Evolutionary conservation across 768 basidiomycete genomes (phyloP).

Genomic region (Dentipellis fragilis): DNA sequence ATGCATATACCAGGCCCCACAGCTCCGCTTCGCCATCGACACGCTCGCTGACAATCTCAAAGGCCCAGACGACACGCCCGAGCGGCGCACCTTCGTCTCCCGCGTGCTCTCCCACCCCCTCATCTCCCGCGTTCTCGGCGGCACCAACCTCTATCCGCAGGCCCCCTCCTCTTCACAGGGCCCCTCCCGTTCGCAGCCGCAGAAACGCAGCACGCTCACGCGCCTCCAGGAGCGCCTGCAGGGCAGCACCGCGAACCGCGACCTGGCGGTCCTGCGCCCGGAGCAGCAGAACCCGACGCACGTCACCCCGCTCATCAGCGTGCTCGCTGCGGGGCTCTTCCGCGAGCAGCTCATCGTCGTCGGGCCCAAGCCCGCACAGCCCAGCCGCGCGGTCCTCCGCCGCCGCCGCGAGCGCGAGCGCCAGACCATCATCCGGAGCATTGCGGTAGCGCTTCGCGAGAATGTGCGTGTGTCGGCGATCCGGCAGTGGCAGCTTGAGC

Average conservation of each 20-base stretch:
- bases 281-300: constrained; percentile 47
- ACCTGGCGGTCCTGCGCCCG: constrained; percentile 43
- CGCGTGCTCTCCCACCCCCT: neutral
- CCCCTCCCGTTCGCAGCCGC: neutral
- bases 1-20: neutral
- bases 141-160: neutral
- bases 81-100: neutral
- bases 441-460: neutral
- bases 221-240: neutral
- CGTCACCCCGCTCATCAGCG: constrained; percentile 52
- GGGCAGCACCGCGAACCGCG: constrained; percentile 30
- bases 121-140: constrained; percentile 2
- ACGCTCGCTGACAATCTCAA: neutral
- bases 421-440: neutral
- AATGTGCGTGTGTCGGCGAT: neutral
- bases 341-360: constrained; percentile 45
- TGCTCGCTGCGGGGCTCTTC: constrained; percentile 41
- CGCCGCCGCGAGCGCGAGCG: constrained; percentile 1
- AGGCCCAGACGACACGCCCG: neutral
- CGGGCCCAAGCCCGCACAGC: constrained; percentile 29
- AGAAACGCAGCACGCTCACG: constrained; percentile 10
- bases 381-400: neutral
- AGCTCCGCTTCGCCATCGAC: neutral
- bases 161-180: neutral
- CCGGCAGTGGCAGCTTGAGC: neutral